Base-by-base conservation (phyloP, 2,329 filamentous ascomycete species). In the Exserohilum rostratum region DNA sequence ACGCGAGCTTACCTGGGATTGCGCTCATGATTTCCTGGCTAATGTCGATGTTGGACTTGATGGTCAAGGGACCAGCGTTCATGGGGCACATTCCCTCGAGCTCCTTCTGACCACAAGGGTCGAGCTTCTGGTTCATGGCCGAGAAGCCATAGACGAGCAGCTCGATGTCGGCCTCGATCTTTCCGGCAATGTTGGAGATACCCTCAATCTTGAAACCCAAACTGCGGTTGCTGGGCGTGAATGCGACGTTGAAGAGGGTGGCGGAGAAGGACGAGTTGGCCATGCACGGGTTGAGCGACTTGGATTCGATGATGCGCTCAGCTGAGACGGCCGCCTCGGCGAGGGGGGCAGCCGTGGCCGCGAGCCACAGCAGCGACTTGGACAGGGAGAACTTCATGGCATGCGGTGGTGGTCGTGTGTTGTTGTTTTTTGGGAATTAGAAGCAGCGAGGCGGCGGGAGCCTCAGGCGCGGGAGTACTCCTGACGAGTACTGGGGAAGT, bases 51-150 rank as follows among this genome's bases (percentile, higher is more conserved):
- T 89, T 90, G 70, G 91, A 91, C 46, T 85, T 82, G 69, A 96
- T 83, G 50, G 89, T 84, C 71, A 96, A 88, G 67, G 90, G 88
- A 62, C 91, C 92, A 7, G 91, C 86, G 60, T 86, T 89, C 92
- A 97, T 96, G 54, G 93, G 93, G 77, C 93, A 98, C 68, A 97
- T 84, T 74, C 91, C 91, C 58, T 96, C 81, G 30, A 82, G 75
- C 34, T 77, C 73, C 60, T 85, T 81, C 53, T 82, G 79, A 25
- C 84, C 78, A 80, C 93, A 98, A 40, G 93, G 93, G 71, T 96
- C 81, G 64, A 97, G 75, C 4, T 79, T 85, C 63, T 85, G 78
- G 59, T 82, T 83, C 65, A 93, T 77, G 62, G 90, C 86, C 31
- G 84, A 80, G 76, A 89, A 91, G 47, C 93, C 93, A 72, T 97